These are phyloP conservation scores for Apiospora saccharicola DNA, from an alignment of 2,329 filamentous ascomycete genomes.

Conservation along the genomic window DNA sequence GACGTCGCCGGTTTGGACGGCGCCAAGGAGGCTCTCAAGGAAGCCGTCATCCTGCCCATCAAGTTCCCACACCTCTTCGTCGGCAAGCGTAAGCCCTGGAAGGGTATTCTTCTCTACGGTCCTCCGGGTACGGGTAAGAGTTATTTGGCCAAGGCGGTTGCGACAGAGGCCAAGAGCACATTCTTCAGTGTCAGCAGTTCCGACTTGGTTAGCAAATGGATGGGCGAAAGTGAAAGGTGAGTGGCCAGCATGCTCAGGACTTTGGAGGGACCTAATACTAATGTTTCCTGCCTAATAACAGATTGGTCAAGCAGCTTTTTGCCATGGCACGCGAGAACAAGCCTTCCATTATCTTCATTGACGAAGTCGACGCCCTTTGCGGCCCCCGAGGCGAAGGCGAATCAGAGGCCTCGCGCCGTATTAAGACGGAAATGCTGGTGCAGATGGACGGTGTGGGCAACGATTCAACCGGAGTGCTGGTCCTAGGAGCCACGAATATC, in stretches of 20 bases:
- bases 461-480: conserved; percentile 91
- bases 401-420: conserved; percentile 94
- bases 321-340: conserved; percentile 98
- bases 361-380: conserved; percentile 96
- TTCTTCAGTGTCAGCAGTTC: conserved; percentile 99
- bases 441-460: conserved; percentile 99
- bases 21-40: conserved; percentile 96
- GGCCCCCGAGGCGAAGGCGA: conserved; percentile 93
- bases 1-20: conserved; percentile 94
- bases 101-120: conserved; percentile 94
- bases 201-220: conserved; percentile 98
- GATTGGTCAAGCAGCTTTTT: conserved; percentile 95
- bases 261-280: background rate
- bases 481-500: conserved; percentile 96
- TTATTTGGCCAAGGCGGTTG: conserved; percentile 96
- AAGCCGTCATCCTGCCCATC: conserved; percentile 96
- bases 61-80: conserved; percentile 97
- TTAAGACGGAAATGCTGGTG: conserved; percentile 97
- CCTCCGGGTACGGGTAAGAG: conserved; percentile 97
- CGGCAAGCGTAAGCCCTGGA: conserved; percentile 97
- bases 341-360: conserved; percentile 98
- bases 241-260: conserved; percentile 32
- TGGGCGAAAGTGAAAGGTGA: conserved; percentile 98
- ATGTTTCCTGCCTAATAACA: conserved; percentile 45
- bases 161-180: conserved; percentile 97